Evolutionary conservation across 805 yeast species (phyloP).

Genomic region (Hanseniaspora valbyensis): DNA sequence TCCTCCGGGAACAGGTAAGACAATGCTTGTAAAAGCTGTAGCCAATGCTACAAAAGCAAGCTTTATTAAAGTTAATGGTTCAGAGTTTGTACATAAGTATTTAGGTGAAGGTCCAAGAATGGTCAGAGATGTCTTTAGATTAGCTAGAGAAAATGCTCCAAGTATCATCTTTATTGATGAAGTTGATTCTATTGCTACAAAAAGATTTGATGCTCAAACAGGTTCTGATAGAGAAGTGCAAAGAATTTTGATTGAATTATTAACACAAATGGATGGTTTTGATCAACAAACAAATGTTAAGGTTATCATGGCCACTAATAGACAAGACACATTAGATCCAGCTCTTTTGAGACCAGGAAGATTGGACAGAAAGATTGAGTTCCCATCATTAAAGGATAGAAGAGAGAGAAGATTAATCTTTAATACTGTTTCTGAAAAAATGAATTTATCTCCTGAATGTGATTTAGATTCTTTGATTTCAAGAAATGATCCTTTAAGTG

Average conservation of each 20-base stretch:
- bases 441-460: conserved; percentile 96
- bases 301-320: conserved; percentile 97
- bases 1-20: conserved; percentile 99
- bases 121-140: conserved; percentile 96
- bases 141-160: conserved; percentile 96
- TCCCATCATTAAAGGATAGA: conserved; percentile 91
- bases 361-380: conserved; percentile 94
- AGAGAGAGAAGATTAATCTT: conserved; percentile 96
- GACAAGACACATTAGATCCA: conserved; percentile 98
- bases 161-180: conserved; percentile 96
- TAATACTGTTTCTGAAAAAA: conserved; percentile 88
- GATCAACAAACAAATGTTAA: conserved; percentile 92
- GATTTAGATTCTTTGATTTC: conserved; percentile 89
- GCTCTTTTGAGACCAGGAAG: conserved; percentile 97
- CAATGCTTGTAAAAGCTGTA: conserved; percentile 97
- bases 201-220: conserved; percentile 98
- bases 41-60: conserved; percentile 94
- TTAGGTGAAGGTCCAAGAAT: conserved; percentile 99
- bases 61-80: conserved; percentile 92
- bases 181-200: conserved; percentile 97
- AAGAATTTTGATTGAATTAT: conserved; percentile 86
- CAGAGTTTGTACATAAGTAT: conserved; percentile 96
- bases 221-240: conserved; percentile 99
- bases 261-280: conserved; percentile 98
- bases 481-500: conserved; percentile 93